Conservation (phyloP, 768 basidiomycete genomes). For the Sistotremastrum suecicum region DNA sequence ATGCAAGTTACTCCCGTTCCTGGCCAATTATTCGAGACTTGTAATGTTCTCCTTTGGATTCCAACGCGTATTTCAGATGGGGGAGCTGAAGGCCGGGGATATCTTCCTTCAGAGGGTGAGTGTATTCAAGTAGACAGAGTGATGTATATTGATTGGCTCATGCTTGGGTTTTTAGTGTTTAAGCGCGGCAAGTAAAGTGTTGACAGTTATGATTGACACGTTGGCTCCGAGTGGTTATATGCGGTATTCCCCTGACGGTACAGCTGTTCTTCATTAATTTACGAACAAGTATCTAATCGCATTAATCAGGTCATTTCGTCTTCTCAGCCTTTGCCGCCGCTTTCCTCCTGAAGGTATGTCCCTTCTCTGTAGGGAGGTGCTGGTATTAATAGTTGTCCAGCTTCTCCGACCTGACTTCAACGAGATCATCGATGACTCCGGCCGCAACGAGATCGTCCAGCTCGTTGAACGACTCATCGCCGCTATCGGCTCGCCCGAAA, state of each 20-base stretch:
- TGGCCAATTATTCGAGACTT: slow-evolving; percentile 44
- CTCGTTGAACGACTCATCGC: slow-evolving; percentile 61
- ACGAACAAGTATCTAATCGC: too few relatives aligned
- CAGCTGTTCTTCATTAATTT: too few relatives aligned
- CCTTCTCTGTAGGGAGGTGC: too few relatives aligned
- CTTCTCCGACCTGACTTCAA: slow-evolving; percentile 63
- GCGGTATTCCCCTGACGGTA: slow-evolving; percentile 54
- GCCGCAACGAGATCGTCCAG: slow-evolving; percentile 59
- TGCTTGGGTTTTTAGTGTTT: slow-evolving; percentile 35
- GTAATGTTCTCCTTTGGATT: slow-evolving; percentile 84
- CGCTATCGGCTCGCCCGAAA: slow-evolving; percentile 37
- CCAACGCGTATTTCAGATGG: slow-evolving; percentile 66
- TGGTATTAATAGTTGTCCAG: slow-evolving; percentile 8
- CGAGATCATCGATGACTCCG: slow-evolving; percentile 43
- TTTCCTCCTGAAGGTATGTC: slow-evolving; percentile 46
- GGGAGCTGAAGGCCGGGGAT: slow-evolving; percentile 45
- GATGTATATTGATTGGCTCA: not conserved
- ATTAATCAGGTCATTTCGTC: slow-evolving; percentile 46
- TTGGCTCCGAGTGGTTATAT: slow-evolving; percentile 62
- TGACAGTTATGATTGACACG: slow-evolving; percentile 48
- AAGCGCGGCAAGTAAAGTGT: slow-evolving; percentile 53
- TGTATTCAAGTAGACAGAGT: slow-evolving; percentile 2
- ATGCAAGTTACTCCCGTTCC: too few relatives aligned
- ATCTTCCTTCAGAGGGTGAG: slow-evolving; percentile 59
- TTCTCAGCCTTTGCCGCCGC: slow-evolving; percentile 74